Percentiles rank a stretch among this genome's conserved stretches.
phyloP scores from a whole-genome alignment of 228 moss, liverwort and hornwort genomes.

The Sphagnum magellanicum region DNA sequence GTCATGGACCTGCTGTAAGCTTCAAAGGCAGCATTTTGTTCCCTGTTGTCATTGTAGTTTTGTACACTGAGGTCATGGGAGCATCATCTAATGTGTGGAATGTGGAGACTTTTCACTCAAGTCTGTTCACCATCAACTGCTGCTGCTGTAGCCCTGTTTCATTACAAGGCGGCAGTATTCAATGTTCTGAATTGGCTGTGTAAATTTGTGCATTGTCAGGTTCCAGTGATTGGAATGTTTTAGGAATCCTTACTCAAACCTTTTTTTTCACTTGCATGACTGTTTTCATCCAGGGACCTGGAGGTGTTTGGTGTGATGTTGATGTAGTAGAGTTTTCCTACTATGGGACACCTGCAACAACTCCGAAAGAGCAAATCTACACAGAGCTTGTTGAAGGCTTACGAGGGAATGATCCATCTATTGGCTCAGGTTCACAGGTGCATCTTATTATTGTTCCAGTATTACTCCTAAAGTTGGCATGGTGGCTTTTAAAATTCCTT shows the following conservation, averaged over 20 bases:
- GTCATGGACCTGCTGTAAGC: no score
- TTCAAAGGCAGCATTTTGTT: no score
- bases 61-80: no score
- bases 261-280: not conserved
- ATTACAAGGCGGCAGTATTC: not conserved
- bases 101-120: no score
- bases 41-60: no score
- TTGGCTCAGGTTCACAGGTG: slow-evolving; percentile 69
- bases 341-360: slow-evolving; percentile 15
- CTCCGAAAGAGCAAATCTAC: slow-evolving; percentile 44
- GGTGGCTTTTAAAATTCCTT: not conserved
- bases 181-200: not conserved
- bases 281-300: slow-evolving; percentile 30
- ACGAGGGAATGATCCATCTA: slow-evolving; percentile 49
- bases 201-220: not conserved
- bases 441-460: not conserved
- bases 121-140: no score
- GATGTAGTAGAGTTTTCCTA: slow-evolving; percentile 73
- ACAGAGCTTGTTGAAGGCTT: slow-evolving; percentile 59
- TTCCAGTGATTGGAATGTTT: no score
- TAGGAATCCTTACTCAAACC: no score
- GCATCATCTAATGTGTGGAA: no score
- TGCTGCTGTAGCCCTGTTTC: no score
- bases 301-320: slow-evolving; percentile 74
- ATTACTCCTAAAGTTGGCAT: not conserved